Evolutionary conservation across 192 early-diverging fungal species (phyloP).

Genomic region (Coemansia sp.): DNA sequence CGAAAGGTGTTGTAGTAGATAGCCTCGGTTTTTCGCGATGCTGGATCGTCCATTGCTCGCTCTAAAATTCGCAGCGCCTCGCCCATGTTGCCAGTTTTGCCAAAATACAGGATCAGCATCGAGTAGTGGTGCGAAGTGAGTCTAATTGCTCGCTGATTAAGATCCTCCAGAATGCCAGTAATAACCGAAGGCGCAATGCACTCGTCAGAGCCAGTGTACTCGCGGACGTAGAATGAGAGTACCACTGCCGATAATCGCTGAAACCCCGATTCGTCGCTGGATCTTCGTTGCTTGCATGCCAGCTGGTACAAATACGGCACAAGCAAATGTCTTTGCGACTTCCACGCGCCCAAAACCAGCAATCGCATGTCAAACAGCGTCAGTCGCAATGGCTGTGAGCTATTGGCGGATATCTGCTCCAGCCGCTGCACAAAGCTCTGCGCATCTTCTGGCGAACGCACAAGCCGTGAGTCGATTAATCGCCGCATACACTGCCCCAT

Average conservation of each 20-base stretch:
- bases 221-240: constrained; percentile 48
- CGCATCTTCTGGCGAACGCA: constrained; percentile 27
- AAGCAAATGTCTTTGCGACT: constrained; percentile 32
- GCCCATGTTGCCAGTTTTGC: constrained; percentile 20
- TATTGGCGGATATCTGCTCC: constrained; percentile 26
- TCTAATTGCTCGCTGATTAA: constrained; percentile 27
- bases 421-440: constrained; percentile 25
- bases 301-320: constrained; percentile 43
- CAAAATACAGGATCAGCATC: constrained; percentile 53
- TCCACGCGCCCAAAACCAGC: constrained; percentile 51
- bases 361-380: constrained; percentile 37
- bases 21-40: constrained; percentile 27
- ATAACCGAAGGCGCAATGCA: constrained; percentile 19
- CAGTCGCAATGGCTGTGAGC: constrained; percentile 22
- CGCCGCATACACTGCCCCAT: constrained; percentile 54
- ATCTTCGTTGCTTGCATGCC: constrained; percentile 23
- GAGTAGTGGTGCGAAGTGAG: constrained; percentile 43
- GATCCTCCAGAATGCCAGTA: constrained; percentile 31
- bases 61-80: constrained; percentile 42
- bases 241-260: constrained; percentile 39
- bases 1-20: constrained; percentile 46
- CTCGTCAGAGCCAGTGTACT: constrained; percentile 12
- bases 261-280: constrained; percentile 21
- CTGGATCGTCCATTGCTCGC: constrained; percentile 41
- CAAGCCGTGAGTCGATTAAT: constrained; percentile 10